A percentile compares a stretch with the other conserved stretches of the same genome.
phyloP scores from a whole-genome alignment of 352 stramenopile genomes.

The Achlya hypogyna region DNA sequence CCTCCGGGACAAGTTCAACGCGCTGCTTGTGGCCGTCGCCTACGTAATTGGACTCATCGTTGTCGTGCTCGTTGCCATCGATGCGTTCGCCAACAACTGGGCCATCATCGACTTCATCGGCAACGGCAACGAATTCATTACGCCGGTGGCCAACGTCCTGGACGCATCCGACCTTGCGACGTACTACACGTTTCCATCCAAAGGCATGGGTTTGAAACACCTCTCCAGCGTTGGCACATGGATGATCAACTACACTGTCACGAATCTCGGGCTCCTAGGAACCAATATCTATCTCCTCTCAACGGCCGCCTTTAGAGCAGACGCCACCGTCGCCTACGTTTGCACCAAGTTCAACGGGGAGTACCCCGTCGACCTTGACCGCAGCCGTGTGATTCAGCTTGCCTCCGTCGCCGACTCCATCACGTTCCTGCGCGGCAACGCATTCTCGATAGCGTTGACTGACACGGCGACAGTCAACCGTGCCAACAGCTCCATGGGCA shows the following conservation, averaged over 20 bases:
- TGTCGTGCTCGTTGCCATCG: not conserved
- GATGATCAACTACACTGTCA: slow-evolving; percentile 4
- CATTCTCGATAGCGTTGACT: not conserved
- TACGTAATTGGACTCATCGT: not conserved
- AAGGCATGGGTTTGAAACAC: not conserved
- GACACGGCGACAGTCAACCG: not conserved
- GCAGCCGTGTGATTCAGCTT: not conserved
- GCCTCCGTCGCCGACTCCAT: not conserved
- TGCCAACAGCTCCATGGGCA: not conserved
- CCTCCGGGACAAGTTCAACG: not conserved
- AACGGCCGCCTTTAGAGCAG: not conserved
- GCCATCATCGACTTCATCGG: slow-evolving; percentile 14
- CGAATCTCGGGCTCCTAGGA: not conserved
- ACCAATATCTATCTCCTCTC: not conserved
- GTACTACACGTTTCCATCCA: not conserved
- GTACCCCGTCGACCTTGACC: not conserved
- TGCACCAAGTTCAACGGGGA: not conserved
- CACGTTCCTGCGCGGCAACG: slow-evolving; percentile 1
- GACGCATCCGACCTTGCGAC: not conserved
- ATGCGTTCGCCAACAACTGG: slow-evolving; percentile 9
- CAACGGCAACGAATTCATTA: not conserved
- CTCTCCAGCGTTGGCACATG: slow-evolving; percentile 7
- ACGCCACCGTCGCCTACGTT: not conserved
- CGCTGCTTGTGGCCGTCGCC: not conserved
- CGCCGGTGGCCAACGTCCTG: not conserved